Evolutionary conservation across 768 basidiomycete species (phyloP), one percentile per base, ranked within the genome.

Genomic region (Cystobasidium tubakii): DNA sequence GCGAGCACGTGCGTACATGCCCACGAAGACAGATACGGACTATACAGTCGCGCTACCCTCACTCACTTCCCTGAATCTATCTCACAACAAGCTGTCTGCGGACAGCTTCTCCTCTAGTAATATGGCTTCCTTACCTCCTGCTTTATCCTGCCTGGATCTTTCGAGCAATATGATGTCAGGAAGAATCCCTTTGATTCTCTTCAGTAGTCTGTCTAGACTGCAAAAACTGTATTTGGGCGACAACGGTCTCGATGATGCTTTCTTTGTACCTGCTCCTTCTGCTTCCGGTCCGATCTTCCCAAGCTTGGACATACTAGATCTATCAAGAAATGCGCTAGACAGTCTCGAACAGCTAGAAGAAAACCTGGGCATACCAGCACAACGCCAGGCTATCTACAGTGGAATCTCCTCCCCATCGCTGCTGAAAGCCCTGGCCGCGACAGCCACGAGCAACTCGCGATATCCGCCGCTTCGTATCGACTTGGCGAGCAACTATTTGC

Each of bases 281-380:
- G 17, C 67, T 12, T 21, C 27, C 42, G 62, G 31, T 6, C 39
- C 25, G 1, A 1, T 44, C 27, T 73, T 73, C 33, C 50, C 66
- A 9, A 44, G 29, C 21, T 43, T 75, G 27, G 46, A 25, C 1
- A 25, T n/a, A 1, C 60, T 75, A 23, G 70, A 75, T 46, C 43
- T 75, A 1, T 62, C 67, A 21, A 25, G 36, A 13, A 75, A 75
- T 34, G 74, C 71, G 21, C 12, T 75, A 21, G 57, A 75, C 34
- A 54, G 73, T 13, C 63, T 75, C 23, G 74, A 21, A 23, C 46
- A 39, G 9, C 57, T 75, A 3, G 74, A 75, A 63, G 13, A 4
- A 2, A 1, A 12, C 25, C 42, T 72, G 6, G 23, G 21, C 34
- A 23, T 71, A 46, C 25, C n/a, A n/a, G 2, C 50, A 23, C 7